Base-by-base conservation (phyloP, 176 grass and related monocot genomes). In the Zizania latifolia region DNA sequence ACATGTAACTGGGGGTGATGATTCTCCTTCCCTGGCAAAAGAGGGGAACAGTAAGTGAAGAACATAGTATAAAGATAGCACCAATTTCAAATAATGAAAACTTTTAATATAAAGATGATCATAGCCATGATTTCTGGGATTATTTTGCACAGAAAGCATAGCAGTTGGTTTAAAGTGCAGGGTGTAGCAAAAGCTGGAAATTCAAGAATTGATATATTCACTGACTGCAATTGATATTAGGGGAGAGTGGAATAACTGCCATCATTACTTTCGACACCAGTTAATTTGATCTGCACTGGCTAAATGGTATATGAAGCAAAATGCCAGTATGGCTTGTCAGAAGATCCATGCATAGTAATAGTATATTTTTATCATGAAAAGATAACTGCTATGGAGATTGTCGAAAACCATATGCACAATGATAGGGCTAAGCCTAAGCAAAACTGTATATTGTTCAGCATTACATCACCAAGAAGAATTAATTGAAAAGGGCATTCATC, bases 1-100 rank as follows among this genome's bases (percentile, higher is more conserved):
- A 93, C 90, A 87, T 72, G 86, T 74, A 79, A 89, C 50, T 76
- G 77, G 83, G 65, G 87, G 84, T 75, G 90, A 84, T 75, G 90
- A 87, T 78, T 93, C 90, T 64, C 84, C 84, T 82, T 93, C 90
- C 87, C 90, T 89, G 77, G 19, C 19, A 67, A 46, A 62, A 82
- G 56, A 66, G 24, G 17, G 33, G 27, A 10, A 79, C 29, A 36
- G 43, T 84, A 23, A 62, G 65, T 72, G 62, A 30, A 8, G 19
- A 65, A 48, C 32, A 81, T 37, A 36, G 71, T 13, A 71, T 31
- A 36, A 33, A 10, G 58, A 78, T 50, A 60, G 31, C 4, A 26
- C 10, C 33, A 78, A 58, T 31, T 58, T 72, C 32, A 60, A 67
- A 51, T 5, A 50, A 19, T 33, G 43, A 71, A 44, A 70, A 51